A percentile compares a stretch with the other conserved stretches of the same genome.
phyloP scores from a whole-genome alignment of 2,329 filamentous ascomycete species.

The Cryphonectria radicalis region DNA sequence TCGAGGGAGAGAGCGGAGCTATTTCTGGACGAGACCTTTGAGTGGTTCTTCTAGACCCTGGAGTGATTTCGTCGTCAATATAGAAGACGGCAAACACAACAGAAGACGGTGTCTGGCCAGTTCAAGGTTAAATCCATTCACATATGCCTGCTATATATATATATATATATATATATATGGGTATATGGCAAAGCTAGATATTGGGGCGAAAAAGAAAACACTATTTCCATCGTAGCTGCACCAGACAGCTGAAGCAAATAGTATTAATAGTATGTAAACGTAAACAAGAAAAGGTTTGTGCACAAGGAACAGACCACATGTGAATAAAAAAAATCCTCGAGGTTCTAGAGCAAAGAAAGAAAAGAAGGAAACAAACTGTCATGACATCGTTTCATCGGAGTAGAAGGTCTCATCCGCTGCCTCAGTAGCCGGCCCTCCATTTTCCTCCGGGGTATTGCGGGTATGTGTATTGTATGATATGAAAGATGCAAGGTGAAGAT shows the following conservation, averaged over 20 bases:
- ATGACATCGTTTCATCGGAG: conserved; percentile 21
- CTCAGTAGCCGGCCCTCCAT: neutral
- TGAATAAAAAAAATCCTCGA: conserved; percentile 7
- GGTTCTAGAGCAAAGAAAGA: neutral
- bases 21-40: neutral
- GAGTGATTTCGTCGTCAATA: neutral
- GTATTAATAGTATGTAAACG: conserved; percentile 10
- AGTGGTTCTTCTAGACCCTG: too few relatives aligned
- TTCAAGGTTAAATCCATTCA: neutral
- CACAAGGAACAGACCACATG: neutral
- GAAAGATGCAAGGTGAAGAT: conserved; percentile 14
- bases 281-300: neutral
- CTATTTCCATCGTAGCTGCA: neutral
- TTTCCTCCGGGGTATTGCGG: conserved; percentile 22
- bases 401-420: neutral
- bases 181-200: conserved; percentile 15
- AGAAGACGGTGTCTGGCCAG: neutral
- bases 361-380: conserved; percentile 3
- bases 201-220: neutral
- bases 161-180: conserved; percentile 19
- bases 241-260: conserved; percentile 10
- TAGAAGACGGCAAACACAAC: neutral
- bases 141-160: conserved; percentile 22
- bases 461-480: conserved; percentile 21
- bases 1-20: neutral